Evolutionary conservation across 352 stramenopile genomes (phyloP).

Genomic region (Phytopythium ostracodes): DNA sequence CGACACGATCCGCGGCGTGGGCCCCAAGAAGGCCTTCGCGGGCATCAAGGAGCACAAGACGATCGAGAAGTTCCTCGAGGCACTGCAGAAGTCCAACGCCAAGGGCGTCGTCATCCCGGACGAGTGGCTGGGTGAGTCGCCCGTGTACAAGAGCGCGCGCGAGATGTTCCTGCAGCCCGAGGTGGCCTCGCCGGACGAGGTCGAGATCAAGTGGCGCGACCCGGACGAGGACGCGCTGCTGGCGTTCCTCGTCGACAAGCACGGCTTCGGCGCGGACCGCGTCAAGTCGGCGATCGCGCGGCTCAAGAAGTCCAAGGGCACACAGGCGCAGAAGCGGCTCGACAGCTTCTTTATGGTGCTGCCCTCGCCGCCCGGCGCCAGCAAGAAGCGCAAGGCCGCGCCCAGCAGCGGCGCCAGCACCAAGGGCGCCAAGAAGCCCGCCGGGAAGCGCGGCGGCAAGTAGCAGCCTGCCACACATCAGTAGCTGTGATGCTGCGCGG

Average conservation of each 20-base stretch:
- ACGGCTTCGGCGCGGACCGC: slow-evolving; percentile 94
- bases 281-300: slow-evolving; percentile 93
- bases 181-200: slow-evolving; percentile 49
- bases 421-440: slow-evolving; percentile 28
- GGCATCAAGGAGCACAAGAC: slow-evolving; percentile 95
- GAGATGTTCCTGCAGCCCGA: slow-evolving; percentile 91
- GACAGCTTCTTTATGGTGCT: slow-evolving; percentile 95
- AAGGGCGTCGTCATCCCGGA: slow-evolving; percentile 83
- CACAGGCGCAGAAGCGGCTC: slow-evolving; percentile 94
- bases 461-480: too few relatives aligned
- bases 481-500: too few relatives aligned
- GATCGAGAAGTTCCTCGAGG: slow-evolving; percentile 94
- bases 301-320: slow-evolving; percentile 94
- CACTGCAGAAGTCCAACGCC: slow-evolving; percentile 83
- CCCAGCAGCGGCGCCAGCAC: slow-evolving; percentile 14
- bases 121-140: slow-evolving; percentile 82
- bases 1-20: slow-evolving; percentile 27
- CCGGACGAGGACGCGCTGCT: slow-evolving; percentile 88
- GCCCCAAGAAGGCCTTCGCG: slow-evolving; percentile 97
- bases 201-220: slow-evolving; percentile 94
- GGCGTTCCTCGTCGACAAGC: slow-evolving; percentile 95
- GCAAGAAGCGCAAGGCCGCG: slow-evolving; percentile 60
- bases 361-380: slow-evolving; percentile 26
- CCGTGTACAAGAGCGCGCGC: slow-evolving; percentile 91
- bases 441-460: slow-evolving; percentile 64